phyloP scores from a whole-genome alignment of 108 stramenopile species.

The Nitzschia putrida region DNA sequence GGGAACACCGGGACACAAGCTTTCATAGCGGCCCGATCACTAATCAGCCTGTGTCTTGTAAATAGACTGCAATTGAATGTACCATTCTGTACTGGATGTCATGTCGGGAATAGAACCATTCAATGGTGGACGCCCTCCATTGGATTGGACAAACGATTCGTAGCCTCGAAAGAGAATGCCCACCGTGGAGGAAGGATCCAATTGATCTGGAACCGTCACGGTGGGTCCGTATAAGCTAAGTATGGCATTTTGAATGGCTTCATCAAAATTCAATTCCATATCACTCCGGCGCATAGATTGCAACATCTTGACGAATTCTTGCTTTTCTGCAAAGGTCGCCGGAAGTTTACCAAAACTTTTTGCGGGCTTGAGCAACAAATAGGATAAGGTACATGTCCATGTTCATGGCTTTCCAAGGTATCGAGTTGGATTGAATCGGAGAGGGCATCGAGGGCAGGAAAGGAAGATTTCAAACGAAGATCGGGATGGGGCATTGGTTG shows the following conservation, averaged over 20 bases:
- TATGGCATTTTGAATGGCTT: conserved; percentile 83
- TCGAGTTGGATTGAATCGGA: conserved; percentile 50
- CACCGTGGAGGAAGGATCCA: conserved; percentile 19
- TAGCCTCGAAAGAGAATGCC: conserved; percentile 48
- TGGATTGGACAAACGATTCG: conserved; percentile 48
- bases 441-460: conserved; percentile 49
- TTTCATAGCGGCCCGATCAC: conserved; percentile 50
- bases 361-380: conserved; percentile 65
- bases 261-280: conserved; percentile 84
- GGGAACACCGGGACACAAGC: conserved; percentile 40
- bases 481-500: conserved; percentile 69
- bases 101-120: conserved; percentile 92
- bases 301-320: conserved; percentile 65
- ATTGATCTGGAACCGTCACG: conserved; percentile 17
- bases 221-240: conserved; percentile 73
- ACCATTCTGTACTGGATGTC: conserved; percentile 82
- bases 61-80: conserved; percentile 78
- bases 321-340: conserved; percentile 72
- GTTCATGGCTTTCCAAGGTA: conserved; percentile 54
- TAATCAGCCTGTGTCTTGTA: conserved; percentile 74
- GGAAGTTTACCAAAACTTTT: conserved; percentile 47
- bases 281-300: conserved; percentile 57
- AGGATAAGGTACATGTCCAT: conserved; percentile 87
- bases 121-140: conserved; percentile 74
- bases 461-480: conserved; percentile 62